These are phyloP conservation scores for Curvularia eragrostidis DNA, from an alignment of 2,329 filamentous ascomycete genomes.

Conservation along the genomic window DNA sequence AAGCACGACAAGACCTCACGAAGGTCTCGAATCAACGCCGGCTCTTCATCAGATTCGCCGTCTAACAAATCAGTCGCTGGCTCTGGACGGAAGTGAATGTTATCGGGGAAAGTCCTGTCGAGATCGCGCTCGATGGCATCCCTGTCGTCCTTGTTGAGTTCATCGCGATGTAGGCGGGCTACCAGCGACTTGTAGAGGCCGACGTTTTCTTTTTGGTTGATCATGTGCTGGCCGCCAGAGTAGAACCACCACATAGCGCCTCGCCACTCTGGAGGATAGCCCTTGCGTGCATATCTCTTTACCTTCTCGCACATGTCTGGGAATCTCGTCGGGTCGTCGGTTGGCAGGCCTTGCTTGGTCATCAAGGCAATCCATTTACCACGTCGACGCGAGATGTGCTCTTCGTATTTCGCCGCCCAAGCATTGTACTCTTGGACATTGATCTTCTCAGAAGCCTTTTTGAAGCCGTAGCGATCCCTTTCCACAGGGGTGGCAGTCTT, in stretches of 20 bases:
- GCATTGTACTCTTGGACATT: constrained; percentile 77
- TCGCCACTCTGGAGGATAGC: constrained; percentile 90
- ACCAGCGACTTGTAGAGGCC: constrained; percentile 79
- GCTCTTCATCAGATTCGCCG: constrained; percentile 62
- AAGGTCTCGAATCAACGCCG: constrained; percentile 78
- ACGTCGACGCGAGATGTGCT: constrained; percentile 74
- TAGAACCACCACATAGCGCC: constrained; percentile 99
- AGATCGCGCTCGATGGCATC: constrained; percentile 94
- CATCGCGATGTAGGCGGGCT: constrained; percentile 67
- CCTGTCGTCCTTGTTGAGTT: constrained; percentile 73
- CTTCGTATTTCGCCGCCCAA: constrained; percentile 78
- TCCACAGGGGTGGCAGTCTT: constrained; percentile 42
- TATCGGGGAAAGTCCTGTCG: constrained; percentile 93
- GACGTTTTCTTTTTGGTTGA: constrained; percentile 69
- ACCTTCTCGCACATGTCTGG: constrained; percentile 81
- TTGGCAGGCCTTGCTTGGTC: constrained; percentile 76
- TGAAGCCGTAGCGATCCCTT: constrained; percentile 90
- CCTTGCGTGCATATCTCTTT: constrained; percentile 90
- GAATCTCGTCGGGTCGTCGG: constrained; percentile 75
- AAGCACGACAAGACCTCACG: constrained; percentile 89
- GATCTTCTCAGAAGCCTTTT: constrained; percentile 83
- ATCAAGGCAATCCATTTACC: constrained; percentile 84
- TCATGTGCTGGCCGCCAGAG: constrained; percentile 80
- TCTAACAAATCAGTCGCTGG: constrained; percentile 43
- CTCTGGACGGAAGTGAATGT: constrained; percentile 81